A percentile compares a stretch with the other conserved stretches of the same genome.
phyloP scores from a whole-genome alignment of 192 early-diverging fungal species.

The Coemansia sp. region DNA sequence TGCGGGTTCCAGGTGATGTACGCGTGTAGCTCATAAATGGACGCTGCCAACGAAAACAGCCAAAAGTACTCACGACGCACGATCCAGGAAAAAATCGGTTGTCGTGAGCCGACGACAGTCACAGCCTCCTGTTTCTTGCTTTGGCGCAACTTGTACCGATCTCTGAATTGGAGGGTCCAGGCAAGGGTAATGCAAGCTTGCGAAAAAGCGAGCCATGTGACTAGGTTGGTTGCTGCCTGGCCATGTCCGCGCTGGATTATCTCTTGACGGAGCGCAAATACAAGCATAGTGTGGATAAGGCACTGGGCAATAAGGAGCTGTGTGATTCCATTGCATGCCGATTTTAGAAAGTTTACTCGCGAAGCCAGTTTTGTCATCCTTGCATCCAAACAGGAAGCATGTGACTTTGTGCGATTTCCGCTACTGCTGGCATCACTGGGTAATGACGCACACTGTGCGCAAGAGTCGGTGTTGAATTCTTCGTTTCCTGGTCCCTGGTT shows the following conservation, averaged over 20 bases:
- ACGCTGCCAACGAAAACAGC: conserved; percentile 42
- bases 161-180: conserved; percentile 37
- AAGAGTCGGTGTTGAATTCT: background rate
- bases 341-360: conserved; percentile 21
- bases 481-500: background rate
- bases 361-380: conserved; percentile 4
- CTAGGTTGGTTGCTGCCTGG: conserved; percentile 12
- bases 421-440: background rate
- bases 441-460: background rate
- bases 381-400: background rate
- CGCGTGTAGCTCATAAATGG: conserved; percentile 39
- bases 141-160: conserved; percentile 16
- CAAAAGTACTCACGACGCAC: conserved; percentile 41
- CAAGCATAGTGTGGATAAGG: conserved; percentile 49
- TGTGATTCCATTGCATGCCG: conserved; percentile 31
- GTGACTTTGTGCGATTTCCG: background rate
- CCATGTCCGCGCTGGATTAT: conserved; percentile 24
- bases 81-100: conserved; percentile 20
- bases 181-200: conserved; percentile 37
- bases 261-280: conserved; percentile 49
- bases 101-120: background rate
- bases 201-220: conserved; percentile 37
- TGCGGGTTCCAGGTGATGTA: conserved; percentile 39
- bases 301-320: conserved; percentile 36
- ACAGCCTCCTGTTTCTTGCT: conserved; percentile 13